A percentile compares a stretch with the other conserved stretches of the same genome.
These are phyloP conservation scores for Pichia sp. DNA, from an alignment of 1,139 yeast genomes.

Conservation along the genomic window DNA sequence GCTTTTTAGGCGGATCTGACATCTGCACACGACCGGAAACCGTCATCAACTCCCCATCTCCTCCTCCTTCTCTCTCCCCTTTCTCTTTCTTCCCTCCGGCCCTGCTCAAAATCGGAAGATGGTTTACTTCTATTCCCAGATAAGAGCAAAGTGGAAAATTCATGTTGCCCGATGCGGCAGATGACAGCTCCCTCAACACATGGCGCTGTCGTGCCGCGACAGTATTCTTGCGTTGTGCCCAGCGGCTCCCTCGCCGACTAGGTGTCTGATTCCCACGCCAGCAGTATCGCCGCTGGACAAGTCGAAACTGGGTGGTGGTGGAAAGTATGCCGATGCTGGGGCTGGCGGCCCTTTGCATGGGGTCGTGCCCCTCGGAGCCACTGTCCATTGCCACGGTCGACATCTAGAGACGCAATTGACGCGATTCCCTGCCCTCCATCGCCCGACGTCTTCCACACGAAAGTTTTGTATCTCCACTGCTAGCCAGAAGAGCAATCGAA, in stretches of 20 bases:
- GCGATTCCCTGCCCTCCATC: background rate
- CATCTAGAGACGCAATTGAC: background rate
- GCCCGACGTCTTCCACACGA: background rate
- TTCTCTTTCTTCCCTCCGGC: background rate
- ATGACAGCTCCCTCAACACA: background rate
- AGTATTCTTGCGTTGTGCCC: background rate
- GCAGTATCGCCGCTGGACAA: background rate
- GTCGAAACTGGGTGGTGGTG: background rate
- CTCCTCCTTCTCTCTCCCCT: background rate
- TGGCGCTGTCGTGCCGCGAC: background rate
- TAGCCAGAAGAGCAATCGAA: background rate
- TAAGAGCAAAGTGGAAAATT: background rate
- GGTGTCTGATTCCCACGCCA: background rate
- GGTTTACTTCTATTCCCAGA: background rate
- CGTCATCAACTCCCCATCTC: background rate
- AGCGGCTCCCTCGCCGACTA: background rate
- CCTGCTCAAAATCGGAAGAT: too few species aligned
- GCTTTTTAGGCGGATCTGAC: slow-evolving; percentile 6
- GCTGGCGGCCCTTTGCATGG: background rate
- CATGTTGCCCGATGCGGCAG: background rate
- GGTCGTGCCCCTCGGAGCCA: background rate
- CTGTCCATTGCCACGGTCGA: background rate
- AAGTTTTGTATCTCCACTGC: background rate
- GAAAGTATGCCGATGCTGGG: too few species aligned
- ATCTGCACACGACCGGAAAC: background rate